Evolutionary conservation across 345 rosid genomes (phyloP).

Genomic region (Litchi chinensis): DNA sequence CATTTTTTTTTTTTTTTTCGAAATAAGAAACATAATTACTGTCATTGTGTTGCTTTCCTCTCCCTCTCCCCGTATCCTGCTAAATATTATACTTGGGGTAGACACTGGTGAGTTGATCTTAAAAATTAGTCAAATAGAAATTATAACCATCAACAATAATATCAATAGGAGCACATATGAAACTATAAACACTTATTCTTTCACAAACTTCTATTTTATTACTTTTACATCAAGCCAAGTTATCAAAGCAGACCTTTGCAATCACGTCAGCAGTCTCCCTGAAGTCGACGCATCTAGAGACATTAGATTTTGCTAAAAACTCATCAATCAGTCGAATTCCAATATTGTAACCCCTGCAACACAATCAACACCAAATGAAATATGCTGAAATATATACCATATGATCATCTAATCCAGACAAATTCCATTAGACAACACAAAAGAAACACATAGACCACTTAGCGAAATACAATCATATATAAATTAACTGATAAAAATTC

Average conservation of each 20-base stretch:
- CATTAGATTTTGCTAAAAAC: constrained; percentile 88
- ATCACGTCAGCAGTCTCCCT: constrained; percentile 88
- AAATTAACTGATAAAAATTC: background rate
- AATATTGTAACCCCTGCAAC: constrained; percentile 87
- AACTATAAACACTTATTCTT: background rate
- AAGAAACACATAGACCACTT: background rate
- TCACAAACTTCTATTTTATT: background rate
- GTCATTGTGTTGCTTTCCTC: too few relatives aligned
- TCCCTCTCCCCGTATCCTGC: too few relatives aligned
- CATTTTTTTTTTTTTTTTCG: background rate
- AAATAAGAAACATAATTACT: too few relatives aligned
- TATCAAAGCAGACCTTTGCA: constrained; percentile 61
- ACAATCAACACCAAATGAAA: constrained; percentile 2
- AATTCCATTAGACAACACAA: constrained; percentile 4
- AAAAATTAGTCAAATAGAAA: too few relatives aligned
- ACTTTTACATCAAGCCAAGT: background rate
- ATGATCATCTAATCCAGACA: constrained; percentile 2
- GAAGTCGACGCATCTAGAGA: constrained; percentile 86
- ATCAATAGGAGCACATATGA: background rate
- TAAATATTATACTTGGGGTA: too few relatives aligned
- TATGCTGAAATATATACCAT: background rate
- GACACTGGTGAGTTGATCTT: too few relatives aligned
- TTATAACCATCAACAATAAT: background rate
- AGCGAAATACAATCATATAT: background rate
- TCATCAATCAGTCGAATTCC: constrained; percentile 86